Evolutionary conservation across 805 yeast species (phyloP).

Genomic region (Ogataea glucozyma): DNA sequence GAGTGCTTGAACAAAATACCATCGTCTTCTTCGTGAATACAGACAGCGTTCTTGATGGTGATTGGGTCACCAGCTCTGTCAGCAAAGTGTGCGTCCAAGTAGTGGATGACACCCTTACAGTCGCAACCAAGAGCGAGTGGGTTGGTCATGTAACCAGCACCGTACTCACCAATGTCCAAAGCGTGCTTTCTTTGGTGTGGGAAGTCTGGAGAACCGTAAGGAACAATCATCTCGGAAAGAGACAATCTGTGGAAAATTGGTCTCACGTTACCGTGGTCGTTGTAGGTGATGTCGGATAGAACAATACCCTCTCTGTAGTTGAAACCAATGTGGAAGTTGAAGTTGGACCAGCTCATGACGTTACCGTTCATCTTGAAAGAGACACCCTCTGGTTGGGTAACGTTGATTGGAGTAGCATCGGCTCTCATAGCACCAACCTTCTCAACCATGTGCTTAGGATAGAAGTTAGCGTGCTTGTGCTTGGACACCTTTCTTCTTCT

Average conservation of each 20-base stretch:
- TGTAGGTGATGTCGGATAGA: conserved; percentile 68
- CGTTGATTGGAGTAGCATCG: conserved; percentile 63
- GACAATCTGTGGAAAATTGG: conserved; percentile 80
- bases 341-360: conserved; percentile 76
- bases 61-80: conserved; percentile 68
- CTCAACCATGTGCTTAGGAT: conserved; percentile 61
- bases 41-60: conserved; percentile 73
- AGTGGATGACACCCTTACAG: conserved; percentile 84
- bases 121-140: conserved; percentile 79
- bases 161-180: conserved; percentile 83
- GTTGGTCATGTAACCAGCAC: conserved; percentile 85
- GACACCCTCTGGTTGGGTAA: conserved; percentile 82
- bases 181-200: conserved; percentile 88
- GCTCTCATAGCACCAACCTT: conserved; percentile 65
- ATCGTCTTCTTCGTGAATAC: conserved; percentile 86
- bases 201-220: conserved; percentile 76
- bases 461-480: conserved; percentile 68
- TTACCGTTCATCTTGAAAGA: conserved; percentile 72
- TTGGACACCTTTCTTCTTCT: conserved; percentile 72
- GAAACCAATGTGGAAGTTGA: conserved; percentile 77
- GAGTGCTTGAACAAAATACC: conserved; percentile 80
- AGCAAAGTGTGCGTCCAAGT: conserved; percentile 75
- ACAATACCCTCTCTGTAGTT: conserved; percentile 86
- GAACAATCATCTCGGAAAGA: conserved; percentile 80
- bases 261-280: conserved; percentile 72